Evolutionary conservation across 768 basidiomycete species (phyloP).

Genomic region (Daedaleopsis nitida): DNA sequence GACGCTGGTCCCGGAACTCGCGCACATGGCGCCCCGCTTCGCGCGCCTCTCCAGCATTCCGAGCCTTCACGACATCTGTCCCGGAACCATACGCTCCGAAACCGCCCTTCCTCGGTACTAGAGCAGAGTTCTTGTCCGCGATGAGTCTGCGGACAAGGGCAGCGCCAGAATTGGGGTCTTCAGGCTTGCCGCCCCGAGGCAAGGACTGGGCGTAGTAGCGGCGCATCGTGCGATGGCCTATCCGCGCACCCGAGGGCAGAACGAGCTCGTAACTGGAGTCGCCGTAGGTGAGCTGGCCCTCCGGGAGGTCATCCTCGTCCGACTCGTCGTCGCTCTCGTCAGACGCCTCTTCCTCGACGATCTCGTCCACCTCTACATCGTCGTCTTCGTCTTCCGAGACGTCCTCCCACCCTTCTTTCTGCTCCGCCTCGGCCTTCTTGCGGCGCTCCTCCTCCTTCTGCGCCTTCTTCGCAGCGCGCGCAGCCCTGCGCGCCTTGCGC

Average conservation of each 20-base stretch:
- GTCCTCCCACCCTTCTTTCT: conserved; percentile 30
- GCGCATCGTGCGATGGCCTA: conserved; percentile 88
- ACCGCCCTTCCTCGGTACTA: conserved; percentile 84
- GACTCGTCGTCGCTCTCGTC: conserved; percentile 37
- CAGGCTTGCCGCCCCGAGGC: conserved; percentile 44
- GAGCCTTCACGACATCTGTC: conserved; percentile 81
- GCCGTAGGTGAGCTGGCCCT: conserved; percentile 68
- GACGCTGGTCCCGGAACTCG: conserved; percentile 80
- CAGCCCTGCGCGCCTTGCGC: conserved; percentile 13
- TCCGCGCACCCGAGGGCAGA: conserved; percentile 87
- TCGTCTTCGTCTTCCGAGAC: conserved; percentile 41
- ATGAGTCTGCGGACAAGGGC: conserved; percentile 77
- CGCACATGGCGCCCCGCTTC: conserved; percentile 87
- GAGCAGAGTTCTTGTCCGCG: conserved; percentile 79
- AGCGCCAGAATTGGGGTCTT: conserved; percentile 72
- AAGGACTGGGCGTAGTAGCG: conserved; percentile 88
- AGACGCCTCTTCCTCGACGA: conserved; percentile 34
- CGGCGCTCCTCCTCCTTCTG: conserved; percentile 8
- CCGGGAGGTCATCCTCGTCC: conserved; percentile 38
- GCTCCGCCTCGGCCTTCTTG: conserved; percentile 6
- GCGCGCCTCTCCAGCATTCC: conserved; percentile 93
- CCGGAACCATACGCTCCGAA: conserved; percentile 86
- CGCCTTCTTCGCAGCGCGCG: conserved; percentile 13
- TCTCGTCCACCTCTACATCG: conserved; percentile 31
- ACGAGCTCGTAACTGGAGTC: conserved; percentile 87